Evolutionary conservation across 1,139 yeast species (phyloP).

Genomic region (Zygosaccharomyces sapae): DNA sequence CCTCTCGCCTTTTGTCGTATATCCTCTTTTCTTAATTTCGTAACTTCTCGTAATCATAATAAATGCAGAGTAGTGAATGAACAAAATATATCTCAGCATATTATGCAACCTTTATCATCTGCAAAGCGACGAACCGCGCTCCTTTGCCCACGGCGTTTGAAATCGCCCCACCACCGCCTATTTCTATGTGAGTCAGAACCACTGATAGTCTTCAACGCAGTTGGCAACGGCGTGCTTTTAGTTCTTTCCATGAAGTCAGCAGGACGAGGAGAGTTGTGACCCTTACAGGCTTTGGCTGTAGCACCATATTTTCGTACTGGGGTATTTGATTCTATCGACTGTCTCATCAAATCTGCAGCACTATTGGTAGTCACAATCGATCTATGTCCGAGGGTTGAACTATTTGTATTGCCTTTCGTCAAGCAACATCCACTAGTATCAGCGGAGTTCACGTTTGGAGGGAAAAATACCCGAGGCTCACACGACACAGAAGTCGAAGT

Average conservation of each 20-base stretch:
- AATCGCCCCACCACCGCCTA: constrained; percentile 23
- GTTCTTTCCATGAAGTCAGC: constrained; percentile 25
- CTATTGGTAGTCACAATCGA: constrained; percentile 32
- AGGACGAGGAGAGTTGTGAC: not conserved
- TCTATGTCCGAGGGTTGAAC: constrained; percentile 23
- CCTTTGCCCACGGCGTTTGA: constrained; percentile 15
- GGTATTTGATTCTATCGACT: constrained; percentile 9
- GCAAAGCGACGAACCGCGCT: constrained; percentile 1
- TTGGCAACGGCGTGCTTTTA: constrained; percentile 29
- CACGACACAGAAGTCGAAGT: constrained; percentile 10
- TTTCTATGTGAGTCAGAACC: constrained; percentile 17
- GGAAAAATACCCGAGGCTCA: constrained; percentile 14
- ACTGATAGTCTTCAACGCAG: constrained; percentile 17
- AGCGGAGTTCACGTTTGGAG: not conserved
- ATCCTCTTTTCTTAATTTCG: too few relatives aligned
- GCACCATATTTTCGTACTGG: constrained; percentile 8
- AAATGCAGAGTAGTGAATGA: not conserved
- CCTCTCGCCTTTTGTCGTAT: too few relatives aligned
- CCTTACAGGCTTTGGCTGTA: constrained; percentile 4
- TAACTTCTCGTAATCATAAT: constrained; percentile 5
- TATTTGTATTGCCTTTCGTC: constrained; percentile 10
- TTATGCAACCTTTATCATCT: constrained; percentile 12
- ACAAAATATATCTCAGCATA: constrained; percentile 8
- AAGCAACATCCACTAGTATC: constrained; percentile 4
- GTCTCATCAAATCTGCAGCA: constrained; percentile 29